Base-by-base conservation (phyloP, 2,329 filamentous ascomycete genomes). In the Emericellopsis cladophorae region DNA sequence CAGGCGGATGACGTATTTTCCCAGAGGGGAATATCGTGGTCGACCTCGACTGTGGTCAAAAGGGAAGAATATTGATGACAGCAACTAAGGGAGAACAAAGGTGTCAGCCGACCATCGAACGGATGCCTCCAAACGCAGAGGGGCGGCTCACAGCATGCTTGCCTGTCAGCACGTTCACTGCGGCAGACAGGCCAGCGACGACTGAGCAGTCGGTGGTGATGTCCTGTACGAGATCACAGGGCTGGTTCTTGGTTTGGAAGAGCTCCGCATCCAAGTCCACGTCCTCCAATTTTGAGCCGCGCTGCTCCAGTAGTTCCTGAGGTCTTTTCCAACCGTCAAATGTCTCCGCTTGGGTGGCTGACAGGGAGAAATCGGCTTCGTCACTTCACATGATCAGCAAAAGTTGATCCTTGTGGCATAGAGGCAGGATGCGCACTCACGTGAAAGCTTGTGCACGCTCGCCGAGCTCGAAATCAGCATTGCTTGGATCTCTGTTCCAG, bases 191-290 rank as follows among this genome's bases (percentile, higher is more conserved):
- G 56, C 92, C 95, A 14, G 92, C 92, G 23, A 98, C 90, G 4
- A 98, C 90, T 2, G 92, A 96, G 56, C 92, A 98, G 58, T 98
- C 92, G 1, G 90, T 93, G 5, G 90, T 89, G 44, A 94, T 79
- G 59, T 98, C 92, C 60, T 98, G 92, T 3, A 95, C 88, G 7
- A 98, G 72, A 59, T 98, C 90, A 45, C 84, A 78, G 12, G 74
- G 70, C 8, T 68, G 62, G 7, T 62, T 60, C 14, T 72, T 66
- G 37, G 64, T 59, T 77, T 85, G 84, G 10, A 74, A 62, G 12
- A 68, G 42, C 12, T 57, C 51, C 18, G 47, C 58, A 54, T 61
- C 47, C 51, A 55, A 41, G 7, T 44, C 35, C 9, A 43, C 32
- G 6, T 39, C 36, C 12, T 29, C 12, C 12, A 12, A 9, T 29